These are phyloP conservation scores for Debaryomycetaceae sp. DNA, from an alignment of 1,139 yeast species.

Conservation along the genomic window DNA sequence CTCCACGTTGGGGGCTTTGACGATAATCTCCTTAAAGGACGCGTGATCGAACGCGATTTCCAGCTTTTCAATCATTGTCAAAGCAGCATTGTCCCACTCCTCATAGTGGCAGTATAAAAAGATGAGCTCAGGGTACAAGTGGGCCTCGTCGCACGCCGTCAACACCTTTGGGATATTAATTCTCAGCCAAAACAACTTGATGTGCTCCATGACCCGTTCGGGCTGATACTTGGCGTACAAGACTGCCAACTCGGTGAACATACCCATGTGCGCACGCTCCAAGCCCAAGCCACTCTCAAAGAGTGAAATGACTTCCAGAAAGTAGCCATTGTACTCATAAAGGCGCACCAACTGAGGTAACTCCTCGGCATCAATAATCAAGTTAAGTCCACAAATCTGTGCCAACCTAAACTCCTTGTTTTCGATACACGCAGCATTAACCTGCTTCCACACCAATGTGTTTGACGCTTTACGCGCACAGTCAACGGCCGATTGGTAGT, in stretches of 20 bases:
- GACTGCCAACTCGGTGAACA: slow-evolving; percentile 94
- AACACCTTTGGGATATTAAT: slow-evolving; percentile 95
- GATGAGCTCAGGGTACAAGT: slow-evolving; percentile 91
- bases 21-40: slow-evolving; percentile 88
- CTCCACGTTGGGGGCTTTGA: slow-evolving; percentile 92
- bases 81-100: slow-evolving; percentile 98
- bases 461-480: slow-evolving; percentile 98
- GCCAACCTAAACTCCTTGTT: slow-evolving; percentile 94
- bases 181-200: slow-evolving; percentile 97
- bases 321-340: slow-evolving; percentile 86
- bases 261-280: slow-evolving; percentile 99
- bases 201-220: slow-evolving; percentile 87
- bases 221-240: slow-evolving; percentile 88
- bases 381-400: slow-evolving; percentile 95
- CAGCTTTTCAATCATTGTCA: slow-evolving; percentile 94
- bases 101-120: slow-evolving; percentile 97
- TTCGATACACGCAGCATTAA: slow-evolving; percentile 91
- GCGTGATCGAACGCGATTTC: slow-evolving; percentile 90
- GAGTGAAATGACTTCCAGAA: slow-evolving; percentile 80
- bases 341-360: slow-evolving; percentile 78
- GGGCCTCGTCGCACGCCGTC: slow-evolving; percentile 87
- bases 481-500: slow-evolving; percentile 95
- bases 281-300: slow-evolving; percentile 93
- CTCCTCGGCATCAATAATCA: slow-evolving; percentile 96
- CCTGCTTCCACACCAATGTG: slow-evolving; percentile 93